phyloP scores from a whole-genome alignment of 306 rosid genomes.

The Castanea crenata region DNA sequence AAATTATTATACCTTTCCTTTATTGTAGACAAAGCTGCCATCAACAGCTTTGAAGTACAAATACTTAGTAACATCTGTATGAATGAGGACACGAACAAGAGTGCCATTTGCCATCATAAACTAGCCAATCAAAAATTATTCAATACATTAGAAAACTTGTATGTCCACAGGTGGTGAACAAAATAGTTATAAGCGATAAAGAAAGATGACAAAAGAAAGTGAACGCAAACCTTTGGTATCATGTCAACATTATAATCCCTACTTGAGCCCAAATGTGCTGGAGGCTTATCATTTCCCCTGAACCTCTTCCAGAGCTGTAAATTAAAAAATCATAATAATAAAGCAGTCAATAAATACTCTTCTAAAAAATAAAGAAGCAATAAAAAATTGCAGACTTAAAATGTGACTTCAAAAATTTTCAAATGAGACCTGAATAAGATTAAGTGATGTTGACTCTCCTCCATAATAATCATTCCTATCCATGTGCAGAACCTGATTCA shows the following conservation, averaged over 20 bases:
- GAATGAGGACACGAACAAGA: slow-evolving; percentile 92
- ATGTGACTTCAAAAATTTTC: neutral
- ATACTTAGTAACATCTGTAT: slow-evolving; percentile 95
- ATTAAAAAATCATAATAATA: neutral
- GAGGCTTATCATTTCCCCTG: slow-evolving; percentile 82
- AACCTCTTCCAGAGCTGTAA: slow-evolving; percentile 94
- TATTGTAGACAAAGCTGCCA: slow-evolving; percentile 64
- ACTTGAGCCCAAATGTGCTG: slow-evolving; percentile 84
- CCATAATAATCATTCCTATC: slow-evolving; percentile 95
- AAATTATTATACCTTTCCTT: slow-evolving; percentile 56
- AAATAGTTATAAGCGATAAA: neutral
- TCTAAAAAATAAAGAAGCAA: neutral
- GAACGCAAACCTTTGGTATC: slow-evolving; percentile 76
- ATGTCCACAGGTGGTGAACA: neutral
- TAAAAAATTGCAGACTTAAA: neutral
- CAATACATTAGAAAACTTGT: neutral
- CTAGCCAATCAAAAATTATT: slow-evolving; percentile 30
- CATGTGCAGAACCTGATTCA: slow-evolving; percentile 86
- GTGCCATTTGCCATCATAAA: slow-evolving; percentile 98
- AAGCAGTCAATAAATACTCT: neutral
- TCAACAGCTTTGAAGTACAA: slow-evolving; percentile 93
- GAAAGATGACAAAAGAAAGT: neutral
- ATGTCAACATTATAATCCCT: slow-evolving; percentile 96
- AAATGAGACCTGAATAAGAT: slow-evolving; percentile 67
- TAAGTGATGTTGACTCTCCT: slow-evolving; percentile 91